Conservation (phyloP, 83 land plant genomes). For the Picea abies region DNA sequence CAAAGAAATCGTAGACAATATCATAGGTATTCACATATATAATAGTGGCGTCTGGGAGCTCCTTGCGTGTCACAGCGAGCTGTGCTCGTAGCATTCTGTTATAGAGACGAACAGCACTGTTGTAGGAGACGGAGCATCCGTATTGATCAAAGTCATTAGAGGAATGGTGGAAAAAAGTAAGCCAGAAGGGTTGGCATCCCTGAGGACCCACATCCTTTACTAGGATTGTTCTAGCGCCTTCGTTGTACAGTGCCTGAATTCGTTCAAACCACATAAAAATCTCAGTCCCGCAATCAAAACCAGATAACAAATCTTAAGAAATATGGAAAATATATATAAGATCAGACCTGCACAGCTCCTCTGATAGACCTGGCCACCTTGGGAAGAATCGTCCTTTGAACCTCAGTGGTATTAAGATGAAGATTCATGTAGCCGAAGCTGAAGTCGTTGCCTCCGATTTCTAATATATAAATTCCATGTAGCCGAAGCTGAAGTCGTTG, state of each 20-base stretch:
- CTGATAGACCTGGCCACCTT: slow-evolving; percentile 14
- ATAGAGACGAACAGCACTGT: slow-evolving; percentile 20
- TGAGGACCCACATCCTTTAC: slow-evolving; percentile 33
- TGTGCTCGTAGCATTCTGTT: slow-evolving; percentile 18
- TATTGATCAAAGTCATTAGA: slow-evolving; percentile 11
- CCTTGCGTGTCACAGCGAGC: background rate
- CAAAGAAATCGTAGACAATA: slow-evolving; percentile 16
- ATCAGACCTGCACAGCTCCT: slow-evolving; percentile 10
- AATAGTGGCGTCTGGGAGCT: slow-evolving; percentile 17
- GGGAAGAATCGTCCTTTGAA: slow-evolving; percentile 19
- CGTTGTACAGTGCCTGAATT: slow-evolving; percentile 19
- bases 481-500: no score
- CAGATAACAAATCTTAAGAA: no score
- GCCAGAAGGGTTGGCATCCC: slow-evolving; percentile 28
- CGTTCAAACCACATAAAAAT: no score
- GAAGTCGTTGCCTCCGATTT: slow-evolving; percentile 38
- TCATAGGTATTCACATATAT: slow-evolving; percentile 24
- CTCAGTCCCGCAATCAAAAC: no score
- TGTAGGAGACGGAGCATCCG: slow-evolving; percentile 26
- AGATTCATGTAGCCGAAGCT: slow-evolving; percentile 29
- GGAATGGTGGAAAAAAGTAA: slow-evolving; percentile 18
- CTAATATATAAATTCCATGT: no score
- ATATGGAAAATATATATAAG: no score
- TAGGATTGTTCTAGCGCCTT: slow-evolving; percentile 25
- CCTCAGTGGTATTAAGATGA: slow-evolving; percentile 16